Conservation (phyloP, 139 green algal genomes). For the Micractinium sp. region DNA sequence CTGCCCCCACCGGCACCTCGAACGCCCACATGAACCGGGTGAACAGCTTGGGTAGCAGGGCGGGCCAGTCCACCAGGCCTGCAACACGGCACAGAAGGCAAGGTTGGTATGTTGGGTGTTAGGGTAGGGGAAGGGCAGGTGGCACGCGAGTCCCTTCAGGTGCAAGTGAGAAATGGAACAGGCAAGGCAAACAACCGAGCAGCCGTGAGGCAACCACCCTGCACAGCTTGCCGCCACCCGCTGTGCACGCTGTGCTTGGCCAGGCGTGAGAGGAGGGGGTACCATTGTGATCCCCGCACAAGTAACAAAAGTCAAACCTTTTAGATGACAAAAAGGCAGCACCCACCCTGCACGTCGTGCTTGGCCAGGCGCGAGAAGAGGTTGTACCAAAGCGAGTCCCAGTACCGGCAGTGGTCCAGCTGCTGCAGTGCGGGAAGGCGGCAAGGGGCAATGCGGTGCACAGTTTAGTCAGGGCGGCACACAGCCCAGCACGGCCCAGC, state of each 20-base stretch:
- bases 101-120: not conserved
- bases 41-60: conserved; percentile 62
- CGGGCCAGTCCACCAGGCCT: conserved; percentile 71
- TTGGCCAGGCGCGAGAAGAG: conserved; percentile 73
- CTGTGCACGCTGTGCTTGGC: no score
- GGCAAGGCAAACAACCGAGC: not conserved
- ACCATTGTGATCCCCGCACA: no score
- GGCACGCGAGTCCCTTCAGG: no score
- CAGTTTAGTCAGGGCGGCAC: no score
- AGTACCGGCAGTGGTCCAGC: conserved; percentile 54
- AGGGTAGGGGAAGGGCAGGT: not conserved
- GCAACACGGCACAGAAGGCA: not conserved
- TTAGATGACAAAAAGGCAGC: not conserved
- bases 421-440: not conserved
- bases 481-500: no score
- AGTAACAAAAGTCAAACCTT: no score
- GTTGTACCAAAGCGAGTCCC: conserved; percentile 68
- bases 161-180: not conserved
- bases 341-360: conserved; percentile 74
- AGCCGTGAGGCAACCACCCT: no score
- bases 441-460: not conserved
- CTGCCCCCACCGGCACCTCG: conserved; percentile 77
- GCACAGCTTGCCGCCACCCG: no score
- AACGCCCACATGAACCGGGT: conserved; percentile 69
- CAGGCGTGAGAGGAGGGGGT: no score